Evolutionary conservation across 805 yeast genomes (phyloP), one percentile per base, ranked within the genome.

Genomic region (Tetrapisispora fleetii): DNA sequence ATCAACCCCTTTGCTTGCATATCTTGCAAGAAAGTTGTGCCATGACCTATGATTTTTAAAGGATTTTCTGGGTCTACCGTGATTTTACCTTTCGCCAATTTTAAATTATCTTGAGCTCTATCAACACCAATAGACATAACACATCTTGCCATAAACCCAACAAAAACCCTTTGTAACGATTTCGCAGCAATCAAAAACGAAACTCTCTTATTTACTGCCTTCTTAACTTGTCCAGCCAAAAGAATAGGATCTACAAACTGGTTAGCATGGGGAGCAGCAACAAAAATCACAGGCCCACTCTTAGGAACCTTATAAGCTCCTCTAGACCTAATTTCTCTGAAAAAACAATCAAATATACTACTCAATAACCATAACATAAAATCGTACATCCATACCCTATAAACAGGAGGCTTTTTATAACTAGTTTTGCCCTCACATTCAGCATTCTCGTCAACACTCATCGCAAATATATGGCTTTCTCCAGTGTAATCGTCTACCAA

Each of bases 261-360:
- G 61, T 87, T 87, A n/a, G 96, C 95, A 69, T 91, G 99, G 1
- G 98, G 98, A 2, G 96, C 99, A 11, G 93, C 95, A 35, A 93
- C 98, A 53, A 93, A 83, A 48, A 91, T 83, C 9, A 89, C 82
- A 0, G 98, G 91, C 0, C 96, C 97, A 10, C 75, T 65, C 30
- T 75, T 72, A 14, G 85, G 84, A 45, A 79, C 74, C 43, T 77
- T 76, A 67, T 79, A 87, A 1, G 95, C 88, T 1, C 97, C 96
- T 51, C 98, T 75, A 3, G 93, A 80, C 47, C 87, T 75, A 53
- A 91, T 88, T 61, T 90, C 96, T 50, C 98, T 70, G 68, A 91
- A 91, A 70, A 91, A 91, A 41, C 82, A 73, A 56, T 77, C 76
- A 56, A 81, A 80, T 10, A 78, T 72, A 44, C 63, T 55, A 14